Evolutionary conservation across 352 stramenopile genomes (phyloP).

Genomic region (Globisporangium perplexum): DNA sequence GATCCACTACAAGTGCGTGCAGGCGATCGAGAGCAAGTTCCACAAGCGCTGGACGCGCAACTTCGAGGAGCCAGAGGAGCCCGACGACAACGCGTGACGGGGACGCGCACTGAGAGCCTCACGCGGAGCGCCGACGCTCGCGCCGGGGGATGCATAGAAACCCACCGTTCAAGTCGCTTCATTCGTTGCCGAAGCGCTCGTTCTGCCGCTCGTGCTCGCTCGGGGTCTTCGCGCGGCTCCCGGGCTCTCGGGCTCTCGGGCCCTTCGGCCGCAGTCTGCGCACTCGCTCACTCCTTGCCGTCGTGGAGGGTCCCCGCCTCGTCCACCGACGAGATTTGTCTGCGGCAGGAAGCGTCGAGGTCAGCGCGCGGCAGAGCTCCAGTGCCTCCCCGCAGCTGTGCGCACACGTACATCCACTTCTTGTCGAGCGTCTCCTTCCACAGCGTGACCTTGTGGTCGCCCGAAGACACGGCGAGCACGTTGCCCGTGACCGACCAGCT

Average conservation of each 20-base stretch:
- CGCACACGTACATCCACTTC: constrained; percentile 91
- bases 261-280: no score
- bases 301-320: constrained; percentile 78
- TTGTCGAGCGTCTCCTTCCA: constrained; percentile 98
- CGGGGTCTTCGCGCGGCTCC: no score
- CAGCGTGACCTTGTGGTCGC: constrained; percentile 96
- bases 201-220: no score
- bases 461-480: constrained; percentile 96
- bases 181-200: not conserved
- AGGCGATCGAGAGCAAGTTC: constrained; percentile 64
- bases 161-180: not conserved
- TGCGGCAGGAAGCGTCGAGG: constrained; percentile 12
- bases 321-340: constrained; percentile 88
- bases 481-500: constrained; percentile 98
- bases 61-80: constrained; percentile 33
- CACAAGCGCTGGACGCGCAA: constrained; percentile 59
- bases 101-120: no score
- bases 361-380: constrained; percentile 1
- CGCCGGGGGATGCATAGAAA: not conserved
- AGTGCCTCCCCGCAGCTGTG: no score
- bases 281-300: constrained; percentile 37
- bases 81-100: constrained; percentile 6
- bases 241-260: no score
- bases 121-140: no score
- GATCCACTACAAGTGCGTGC: constrained; percentile 79